A percentile compares a stretch with the other conserved stretches of the same genome.
Conservation (phyloP, 441 rosid genomes). For the Euphorbia celastroides region DNA sequence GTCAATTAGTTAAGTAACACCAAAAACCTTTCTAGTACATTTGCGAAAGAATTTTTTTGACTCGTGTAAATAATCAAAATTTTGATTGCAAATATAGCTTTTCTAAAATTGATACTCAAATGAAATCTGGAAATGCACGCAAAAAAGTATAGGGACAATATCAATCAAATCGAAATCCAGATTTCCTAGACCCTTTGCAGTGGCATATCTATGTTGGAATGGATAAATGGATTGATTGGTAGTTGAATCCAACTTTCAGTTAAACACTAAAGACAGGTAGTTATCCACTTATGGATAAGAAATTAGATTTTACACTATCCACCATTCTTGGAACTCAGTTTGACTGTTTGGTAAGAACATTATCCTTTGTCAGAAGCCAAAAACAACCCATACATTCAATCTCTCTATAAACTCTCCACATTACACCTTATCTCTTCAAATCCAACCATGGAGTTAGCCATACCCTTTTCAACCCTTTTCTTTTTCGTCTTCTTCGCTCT, state of each 20-base stretch:
- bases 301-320: not conserved
- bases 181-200: too few species aligned
- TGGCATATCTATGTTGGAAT: not conserved
- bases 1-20: too few species aligned
- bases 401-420: slow-evolving; percentile 7
- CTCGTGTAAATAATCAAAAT: too few species aligned
- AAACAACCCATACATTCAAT: not conserved
- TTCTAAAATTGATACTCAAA: too few species aligned
- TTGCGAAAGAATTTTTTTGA: too few species aligned
- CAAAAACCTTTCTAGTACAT: slow-evolving; percentile 14
- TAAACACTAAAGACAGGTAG: not conserved
- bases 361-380: not conserved
- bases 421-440: not conserved
- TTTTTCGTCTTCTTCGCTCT: slow-evolving; percentile 34
- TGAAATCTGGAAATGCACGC: too few species aligned
- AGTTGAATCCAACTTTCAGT: not conserved
- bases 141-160: too few species aligned
- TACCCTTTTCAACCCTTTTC: slow-evolving; percentile 21
- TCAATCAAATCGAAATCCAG: not conserved
- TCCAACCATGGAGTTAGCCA: slow-evolving; percentile 12
- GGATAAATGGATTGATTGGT: not conserved
- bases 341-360: slow-evolving; percentile 9
- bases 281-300: not conserved
- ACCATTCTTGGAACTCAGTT: not conserved
- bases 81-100: too few species aligned